Evolutionary conservation across 768 basidiomycete genomes (phyloP), one percentile per base, ranked within the genome.

Genomic region (Mycena galericulata): DNA sequence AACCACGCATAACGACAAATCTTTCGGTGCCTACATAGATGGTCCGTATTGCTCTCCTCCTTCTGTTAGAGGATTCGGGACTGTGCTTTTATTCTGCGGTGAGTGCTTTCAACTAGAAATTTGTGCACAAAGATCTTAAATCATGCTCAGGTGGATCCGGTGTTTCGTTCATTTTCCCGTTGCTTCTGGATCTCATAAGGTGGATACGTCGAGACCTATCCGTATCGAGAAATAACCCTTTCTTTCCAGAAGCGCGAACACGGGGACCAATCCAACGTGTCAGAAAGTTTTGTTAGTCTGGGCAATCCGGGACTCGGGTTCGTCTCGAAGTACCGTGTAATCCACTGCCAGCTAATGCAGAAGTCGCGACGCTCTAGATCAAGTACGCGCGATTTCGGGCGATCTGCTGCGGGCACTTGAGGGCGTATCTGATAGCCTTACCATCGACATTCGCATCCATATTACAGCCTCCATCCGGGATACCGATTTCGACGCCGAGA

Each of bases 21-120:
- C 75, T 2, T 78, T 86, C 20, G 79, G 79, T 27, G 78, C 84
- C 11, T 80, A 84, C 47, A 72, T 89, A 12, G 88, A 89, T 43
- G 88, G 88, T 10, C 88, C 88, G 4, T 89, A 88, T 59, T 88
- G 87, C 1, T 65, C 67, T 4, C 76, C 80, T 0, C 82, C 83
- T 1, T 74, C 82, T 58, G 65, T 87, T 45, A 68, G 73, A 15
- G 69, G 72, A 14, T 85, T 82, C 59, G 79, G 84, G 20, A 84
- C 82, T 12, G 80, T 81, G 0, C 76, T 88, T 7, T 76, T 88
- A 15, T 75, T 89, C 46, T 81, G 85, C 36, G 87, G 87, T 86
- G 43, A 24, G 72, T 70, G 6, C 29, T 55, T 43, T 41, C 4
- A 24, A 22, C 20, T 15, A 22, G 38, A 17, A 1, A 15, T 61